A percentile compares a stretch with the other conserved stretches of the same genome.
Evolutionary conservation across 768 basidiomycete species (phyloP).

Genomic region (Pleurotus salmoneostramineus): DNA sequence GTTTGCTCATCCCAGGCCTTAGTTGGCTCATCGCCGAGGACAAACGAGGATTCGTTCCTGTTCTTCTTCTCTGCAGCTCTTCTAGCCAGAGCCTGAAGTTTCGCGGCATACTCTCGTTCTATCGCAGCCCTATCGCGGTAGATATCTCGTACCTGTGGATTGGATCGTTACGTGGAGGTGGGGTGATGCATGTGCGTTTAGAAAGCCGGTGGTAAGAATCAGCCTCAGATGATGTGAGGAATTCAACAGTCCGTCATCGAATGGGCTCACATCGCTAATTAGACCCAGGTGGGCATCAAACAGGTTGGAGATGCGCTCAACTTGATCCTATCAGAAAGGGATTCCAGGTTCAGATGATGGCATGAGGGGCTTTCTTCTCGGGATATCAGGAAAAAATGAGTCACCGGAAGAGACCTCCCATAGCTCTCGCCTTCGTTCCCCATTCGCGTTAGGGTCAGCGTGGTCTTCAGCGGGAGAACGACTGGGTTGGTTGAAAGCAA

Average conservation of each 20-base stretch:
- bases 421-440: slow-evolving; percentile 30
- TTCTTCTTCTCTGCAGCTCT: slow-evolving; percentile 71
- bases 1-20: slow-evolving; percentile 53
- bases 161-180: too few species aligned
- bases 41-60: slow-evolving; percentile 48
- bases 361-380: not conserved
- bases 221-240: not conserved
- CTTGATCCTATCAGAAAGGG: slow-evolving; percentile 54
- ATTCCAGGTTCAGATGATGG: slow-evolving; percentile 8
- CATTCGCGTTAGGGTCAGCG: not conserved
- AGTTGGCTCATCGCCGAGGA: slow-evolving; percentile 66
- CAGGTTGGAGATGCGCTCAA: slow-evolving; percentile 53
- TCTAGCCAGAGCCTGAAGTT: slow-evolving; percentile 60
- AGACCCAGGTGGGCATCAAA: slow-evolving; percentile 66
- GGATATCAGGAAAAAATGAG: slow-evolving; percentile 9
- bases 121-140: slow-evolving; percentile 62
- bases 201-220: not conserved
- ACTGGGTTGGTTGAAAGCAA: not conserved
- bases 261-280: slow-evolving; percentile 54
- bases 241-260: not conserved
- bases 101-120: slow-evolving; percentile 77
- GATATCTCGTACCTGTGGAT: slow-evolving; percentile 62
- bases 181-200: not conserved
- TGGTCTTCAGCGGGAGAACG: not conserved
- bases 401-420: slow-evolving; percentile 55